Evolutionary conservation across 306 rosid genomes (phyloP).

Genomic region (Aeschynomene evenia): DNA sequence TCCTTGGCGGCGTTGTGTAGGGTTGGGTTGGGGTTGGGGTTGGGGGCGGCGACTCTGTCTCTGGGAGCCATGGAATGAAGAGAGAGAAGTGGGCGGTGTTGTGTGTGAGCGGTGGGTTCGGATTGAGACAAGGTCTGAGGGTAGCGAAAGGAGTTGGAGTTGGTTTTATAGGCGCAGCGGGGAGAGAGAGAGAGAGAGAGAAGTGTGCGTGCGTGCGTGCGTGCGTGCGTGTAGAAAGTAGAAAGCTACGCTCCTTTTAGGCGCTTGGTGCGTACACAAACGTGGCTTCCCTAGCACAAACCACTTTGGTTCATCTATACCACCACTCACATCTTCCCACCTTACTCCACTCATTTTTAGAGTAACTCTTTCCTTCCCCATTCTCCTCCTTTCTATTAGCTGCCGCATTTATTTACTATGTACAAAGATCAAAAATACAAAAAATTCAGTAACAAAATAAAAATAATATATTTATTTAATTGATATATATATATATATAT

Average conservation of each 20-base stretch:
- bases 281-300: constrained; percentile 55
- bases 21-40: constrained; percentile 9
- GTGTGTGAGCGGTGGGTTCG: not conserved
- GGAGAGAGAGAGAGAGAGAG: constrained; percentile 22
- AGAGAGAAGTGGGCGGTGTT: not conserved
- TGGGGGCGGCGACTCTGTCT: constrained; percentile 19
- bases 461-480: too few species aligned
- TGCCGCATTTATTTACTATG: too few species aligned
- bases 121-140: constrained; percentile 31
- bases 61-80: constrained; percentile 54
- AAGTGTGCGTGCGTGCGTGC: not conserved
- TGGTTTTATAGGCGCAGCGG: constrained; percentile 32
- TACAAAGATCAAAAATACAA: too few species aligned
- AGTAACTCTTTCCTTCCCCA: not conserved
- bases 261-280: constrained; percentile 45
- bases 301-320: constrained; percentile 38
- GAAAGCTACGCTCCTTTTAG: constrained; percentile 59
- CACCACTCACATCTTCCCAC: constrained; percentile 36
- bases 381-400: too few species aligned
- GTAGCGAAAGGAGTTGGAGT: not conserved
- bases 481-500: too few species aligned
- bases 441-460: too few species aligned
- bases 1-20: constrained; percentile 39
- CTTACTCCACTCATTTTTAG: not conserved
- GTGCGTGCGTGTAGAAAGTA: constrained; percentile 33